phyloP scores from a whole-genome alignment of 2,329 filamentous ascomycete species.

The Dichotomopilus funicola region DNA sequence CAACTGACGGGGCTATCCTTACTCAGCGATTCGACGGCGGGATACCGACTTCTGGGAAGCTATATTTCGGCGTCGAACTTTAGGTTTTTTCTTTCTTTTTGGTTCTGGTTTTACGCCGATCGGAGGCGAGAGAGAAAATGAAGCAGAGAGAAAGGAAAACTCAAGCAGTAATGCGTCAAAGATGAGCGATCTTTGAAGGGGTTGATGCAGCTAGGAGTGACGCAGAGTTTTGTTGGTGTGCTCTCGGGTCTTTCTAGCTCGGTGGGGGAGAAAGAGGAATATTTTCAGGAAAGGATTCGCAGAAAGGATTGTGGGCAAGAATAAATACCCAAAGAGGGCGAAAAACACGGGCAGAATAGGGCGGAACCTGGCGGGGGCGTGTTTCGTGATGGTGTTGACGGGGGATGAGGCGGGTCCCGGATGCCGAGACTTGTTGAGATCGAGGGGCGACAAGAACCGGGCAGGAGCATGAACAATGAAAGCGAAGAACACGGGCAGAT shows the following conservation, averaged over 20 bases:
- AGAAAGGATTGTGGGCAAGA: neutral
- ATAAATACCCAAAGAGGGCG: neutral
- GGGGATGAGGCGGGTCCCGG: conserved; percentile 3
- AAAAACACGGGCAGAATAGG: conserved; percentile 2
- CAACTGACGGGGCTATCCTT: neutral
- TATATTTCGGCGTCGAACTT: no score
- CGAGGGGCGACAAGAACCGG: neutral
- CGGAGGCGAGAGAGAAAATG: no score
- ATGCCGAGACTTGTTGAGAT: neutral
- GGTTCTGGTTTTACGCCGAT: no score
- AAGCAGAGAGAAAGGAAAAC: neutral
- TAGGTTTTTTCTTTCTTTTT: no score
- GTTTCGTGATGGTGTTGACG: neutral
- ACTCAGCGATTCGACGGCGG: neutral
- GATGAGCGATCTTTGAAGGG: no score
- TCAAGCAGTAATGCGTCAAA: no score
- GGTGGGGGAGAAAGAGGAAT: neutral
- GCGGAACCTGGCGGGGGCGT: neutral
- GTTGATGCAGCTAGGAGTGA: neutral
- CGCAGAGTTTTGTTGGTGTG: neutral
- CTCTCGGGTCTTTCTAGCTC: neutral
- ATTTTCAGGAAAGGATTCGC: neutral
- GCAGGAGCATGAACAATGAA: neutral
- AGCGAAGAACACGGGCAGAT: neutral
- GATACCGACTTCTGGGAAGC: neutral